Conservation (phyloP, 306 rosid genomes). For the Begonia fuchsioides region DNA sequence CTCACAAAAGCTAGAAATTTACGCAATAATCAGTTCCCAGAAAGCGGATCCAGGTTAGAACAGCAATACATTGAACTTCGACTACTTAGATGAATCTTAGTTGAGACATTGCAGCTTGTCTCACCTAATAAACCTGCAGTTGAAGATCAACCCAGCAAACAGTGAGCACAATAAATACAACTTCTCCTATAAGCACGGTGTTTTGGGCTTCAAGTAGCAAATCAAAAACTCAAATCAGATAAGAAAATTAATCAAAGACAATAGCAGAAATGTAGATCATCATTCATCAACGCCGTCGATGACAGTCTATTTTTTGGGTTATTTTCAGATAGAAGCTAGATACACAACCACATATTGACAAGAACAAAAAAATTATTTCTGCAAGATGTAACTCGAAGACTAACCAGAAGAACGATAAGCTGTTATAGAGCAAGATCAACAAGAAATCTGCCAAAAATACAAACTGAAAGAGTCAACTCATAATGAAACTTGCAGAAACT, state of each 20-base stretch:
- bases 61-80: constrained; percentile 14
- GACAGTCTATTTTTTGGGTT: too few relatives aligned
- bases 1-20: constrained; percentile 33
- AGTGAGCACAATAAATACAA: too few relatives aligned
- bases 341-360: not conserved
- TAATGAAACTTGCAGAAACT: constrained; percentile 10
- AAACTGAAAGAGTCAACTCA: constrained; percentile 14
- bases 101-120: constrained; percentile 9
- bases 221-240: too few relatives aligned
- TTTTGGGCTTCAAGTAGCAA: too few relatives aligned
- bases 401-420: constrained; percentile 3
- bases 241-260: too few relatives aligned
- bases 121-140: constrained; percentile 20
- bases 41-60: constrained; percentile 58
- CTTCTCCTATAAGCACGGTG: too few relatives aligned
- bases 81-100: constrained; percentile 11
- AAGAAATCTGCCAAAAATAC: constrained; percentile 18
- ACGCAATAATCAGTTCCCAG: constrained; percentile 17
- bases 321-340: not conserved
- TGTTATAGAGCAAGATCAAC: constrained; percentile 8
- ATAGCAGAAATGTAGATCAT: too few relatives aligned
- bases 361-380: constrained; percentile 5
- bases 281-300: too few relatives aligned
- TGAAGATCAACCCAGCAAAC: constrained; percentile 6
- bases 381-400: constrained; percentile 9